Percentiles rank a stretch among this genome's conserved stretches.
Evolutionary conservation across 2,329 filamentous ascomycete genomes (phyloP).

Genomic region (Lachnellula occidentalis): DNA sequence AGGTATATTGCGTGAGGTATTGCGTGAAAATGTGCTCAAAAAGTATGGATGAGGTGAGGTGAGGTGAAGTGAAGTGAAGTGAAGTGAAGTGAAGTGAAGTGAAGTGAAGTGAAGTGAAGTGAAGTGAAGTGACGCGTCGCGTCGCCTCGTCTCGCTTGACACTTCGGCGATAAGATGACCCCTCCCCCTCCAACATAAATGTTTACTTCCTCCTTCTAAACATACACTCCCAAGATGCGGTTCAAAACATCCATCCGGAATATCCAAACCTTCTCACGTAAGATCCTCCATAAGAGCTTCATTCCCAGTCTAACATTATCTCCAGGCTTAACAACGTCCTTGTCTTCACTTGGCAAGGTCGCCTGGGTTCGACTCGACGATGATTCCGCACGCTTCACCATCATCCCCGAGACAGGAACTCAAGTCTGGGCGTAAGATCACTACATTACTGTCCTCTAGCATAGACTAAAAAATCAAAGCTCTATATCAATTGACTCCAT

Average conservation of each 20-base stretch:
- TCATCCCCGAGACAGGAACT: conserved; percentile 88
- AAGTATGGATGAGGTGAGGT: background rate
- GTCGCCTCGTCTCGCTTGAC: too few species aligned
- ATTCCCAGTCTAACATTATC: conserved; percentile 8
- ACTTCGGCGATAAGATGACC: background rate
- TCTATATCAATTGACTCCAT: conserved; percentile 70
- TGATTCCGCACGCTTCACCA: conserved; percentile 84
- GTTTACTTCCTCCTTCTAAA: too few species aligned
- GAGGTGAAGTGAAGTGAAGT: background rate
- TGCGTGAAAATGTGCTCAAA: too few species aligned
- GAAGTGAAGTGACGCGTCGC: too few species aligned
- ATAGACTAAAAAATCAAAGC: conserved; percentile 35
- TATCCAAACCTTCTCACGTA: conserved; percentile 61
- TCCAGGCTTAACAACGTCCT: conserved; percentile 58
- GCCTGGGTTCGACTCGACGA: conserved; percentile 65
- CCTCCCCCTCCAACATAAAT: too few species aligned
- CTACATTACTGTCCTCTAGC: conserved; percentile 24
- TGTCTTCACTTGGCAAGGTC: conserved; percentile 49
- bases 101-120: background rate
- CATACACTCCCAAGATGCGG: conserved; percentile 43
- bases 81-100: too few species aligned
- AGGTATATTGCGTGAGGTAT: too few species aligned
- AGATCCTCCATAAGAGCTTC: conserved; percentile 15
- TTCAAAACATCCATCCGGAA: conserved; percentile 63
- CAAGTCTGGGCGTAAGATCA: conserved; percentile 84